A percentile compares a stretch with the other conserved stretches of the same genome.
Evolutionary conservation across 73 alveolate genomes (phyloP).

Genomic region (Halteria grandinella): DNA sequence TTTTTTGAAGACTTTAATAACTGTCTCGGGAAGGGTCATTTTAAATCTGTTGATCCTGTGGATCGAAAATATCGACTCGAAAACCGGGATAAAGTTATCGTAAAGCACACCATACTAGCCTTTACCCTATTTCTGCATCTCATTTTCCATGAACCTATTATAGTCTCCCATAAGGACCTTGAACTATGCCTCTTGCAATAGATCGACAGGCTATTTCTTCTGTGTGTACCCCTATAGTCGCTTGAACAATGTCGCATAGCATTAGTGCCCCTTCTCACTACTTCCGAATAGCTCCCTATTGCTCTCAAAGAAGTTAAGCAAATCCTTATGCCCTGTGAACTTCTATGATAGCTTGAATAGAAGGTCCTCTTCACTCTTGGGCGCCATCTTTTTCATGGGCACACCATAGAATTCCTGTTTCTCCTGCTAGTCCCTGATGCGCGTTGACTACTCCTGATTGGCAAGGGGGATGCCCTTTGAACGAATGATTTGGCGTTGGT

Average conservation of each 20-base stretch:
- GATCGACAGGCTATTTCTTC: not conserved
- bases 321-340: constrained; percentile 10
- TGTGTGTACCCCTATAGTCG: not conserved
- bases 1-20: not conserved
- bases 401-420: constrained; percentile 9
- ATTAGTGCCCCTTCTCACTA: too few species aligned
- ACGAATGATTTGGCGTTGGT: too few species aligned
- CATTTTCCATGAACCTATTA: not conserved
- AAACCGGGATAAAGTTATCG: not conserved
- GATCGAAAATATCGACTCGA: not conserved
- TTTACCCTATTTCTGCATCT: not conserved
- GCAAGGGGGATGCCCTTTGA: too few species aligned
- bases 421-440: not conserved
- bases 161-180: constrained; percentile 9
- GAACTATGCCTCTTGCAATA: not conserved
- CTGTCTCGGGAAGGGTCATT: not conserved
- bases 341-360: constrained; percentile 6
- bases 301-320: constrained; percentile 18
- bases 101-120: not conserved
- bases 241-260: not conserved
- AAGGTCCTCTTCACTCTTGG: constrained; percentile 19
- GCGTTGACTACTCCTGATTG: too few species aligned
- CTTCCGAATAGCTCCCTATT: constrained; percentile 20
- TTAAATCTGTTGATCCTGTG: not conserved
- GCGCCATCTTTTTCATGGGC: constrained; percentile 30